A percentile compares a stretch with the other conserved stretches of the same genome.
These are phyloP conservation scores for Wallacemonas sp. DNA, from an alignment of 208 protist genomes.

Conservation along the genomic window DNA sequence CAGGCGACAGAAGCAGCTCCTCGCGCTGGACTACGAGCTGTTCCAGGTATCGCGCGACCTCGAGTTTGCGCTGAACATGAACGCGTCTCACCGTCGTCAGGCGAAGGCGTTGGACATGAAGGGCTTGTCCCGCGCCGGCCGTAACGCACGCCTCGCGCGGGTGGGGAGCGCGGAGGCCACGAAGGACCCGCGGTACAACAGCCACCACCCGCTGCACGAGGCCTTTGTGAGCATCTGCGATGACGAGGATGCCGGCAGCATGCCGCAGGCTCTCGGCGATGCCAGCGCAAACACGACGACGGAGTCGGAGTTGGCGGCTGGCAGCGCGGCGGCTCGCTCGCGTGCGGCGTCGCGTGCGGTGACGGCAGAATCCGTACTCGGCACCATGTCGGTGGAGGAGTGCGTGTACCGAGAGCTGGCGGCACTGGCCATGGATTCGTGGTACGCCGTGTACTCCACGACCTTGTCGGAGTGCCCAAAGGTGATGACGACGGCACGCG, in stretches of 20 bases:
- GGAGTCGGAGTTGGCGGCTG: neutral
- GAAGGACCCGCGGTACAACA: slow-evolving; percentile 20
- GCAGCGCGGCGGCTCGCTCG: neutral
- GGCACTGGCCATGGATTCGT: slow-evolving; percentile 82
- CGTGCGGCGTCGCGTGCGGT: neutral
- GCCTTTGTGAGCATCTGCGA: slow-evolving; percentile 40
- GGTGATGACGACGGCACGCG: slow-evolving; percentile 56
- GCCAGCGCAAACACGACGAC: neutral
- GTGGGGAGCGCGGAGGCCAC: slow-evolving; percentile 11
- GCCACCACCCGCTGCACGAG: slow-evolving; percentile 58
- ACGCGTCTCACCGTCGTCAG: slow-evolving; percentile 69
- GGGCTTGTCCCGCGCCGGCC: slow-evolving; percentile 18
- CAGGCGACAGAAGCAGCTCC: slow-evolving; percentile 66
- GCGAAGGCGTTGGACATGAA: slow-evolving; percentile 50
- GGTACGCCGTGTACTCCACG: slow-evolving; percentile 84
- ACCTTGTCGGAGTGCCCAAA: slow-evolving; percentile 57
- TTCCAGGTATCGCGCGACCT: slow-evolving; percentile 75
- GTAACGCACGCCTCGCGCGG: slow-evolving; percentile 2
- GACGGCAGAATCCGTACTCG: slow-evolving; percentile 9
- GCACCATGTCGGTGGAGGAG: slow-evolving; percentile 14
- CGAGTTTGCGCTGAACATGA: slow-evolving; percentile 69
- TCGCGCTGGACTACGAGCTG: slow-evolving; percentile 74
- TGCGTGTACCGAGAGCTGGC: slow-evolving; percentile 63
- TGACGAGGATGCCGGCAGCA: slow-evolving; percentile 10
- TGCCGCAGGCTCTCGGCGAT: slow-evolving; percentile 12